Evolutionary conservation across 495 filamentous ascomycete species (phyloP), one percentile per base, ranked within the genome.

Genomic region (Bacidia gigantensis): DNA sequence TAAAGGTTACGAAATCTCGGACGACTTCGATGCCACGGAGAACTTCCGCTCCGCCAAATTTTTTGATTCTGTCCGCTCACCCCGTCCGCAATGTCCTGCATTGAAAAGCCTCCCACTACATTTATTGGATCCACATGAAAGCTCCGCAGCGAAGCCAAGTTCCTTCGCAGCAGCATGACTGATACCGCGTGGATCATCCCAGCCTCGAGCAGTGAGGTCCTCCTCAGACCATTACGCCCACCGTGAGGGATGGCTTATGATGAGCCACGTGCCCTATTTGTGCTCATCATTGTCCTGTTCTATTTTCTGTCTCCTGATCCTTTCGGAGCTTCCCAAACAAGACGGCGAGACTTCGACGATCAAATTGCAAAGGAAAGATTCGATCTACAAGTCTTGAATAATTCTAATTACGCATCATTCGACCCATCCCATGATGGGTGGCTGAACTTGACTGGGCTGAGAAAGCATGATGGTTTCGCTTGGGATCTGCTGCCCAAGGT

Each of bases 371-470:
- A 69, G 47, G 72, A 88, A 62, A 70, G 72, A 52, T 65, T 76
- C 54, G 77, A 78, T 42, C 74, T 88, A 47, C 67, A 69, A 29
- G 63, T 87, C 26, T 69, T 95, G 22, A 86, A 87, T 60, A 75
- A 70, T 55, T 83, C 86, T 18, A 67, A 68, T 55, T 92, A 87
- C 75, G 79, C 80, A 51, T 84, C 86, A 64, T 86, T 92, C 53
- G 64, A 81, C 51, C 75, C 81, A 3, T 54, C 49, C 54, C 64
- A 77, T 12, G 65, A 72, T 55, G 69, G 69, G 55, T 89, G 80
- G 71, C 68, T 93, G 53, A 90, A 93, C 51, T 67, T 90, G 53
- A 80, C 82, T 12, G 89, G 89, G 2, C 77, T 89, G 21, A 74
- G 83, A 49, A 69, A 81, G 52, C 76, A 80, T 32, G 82, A 93